Evolutionary conservation across 345 rosid species (phyloP).

Genomic region (Euphorbia lathyris): DNA sequence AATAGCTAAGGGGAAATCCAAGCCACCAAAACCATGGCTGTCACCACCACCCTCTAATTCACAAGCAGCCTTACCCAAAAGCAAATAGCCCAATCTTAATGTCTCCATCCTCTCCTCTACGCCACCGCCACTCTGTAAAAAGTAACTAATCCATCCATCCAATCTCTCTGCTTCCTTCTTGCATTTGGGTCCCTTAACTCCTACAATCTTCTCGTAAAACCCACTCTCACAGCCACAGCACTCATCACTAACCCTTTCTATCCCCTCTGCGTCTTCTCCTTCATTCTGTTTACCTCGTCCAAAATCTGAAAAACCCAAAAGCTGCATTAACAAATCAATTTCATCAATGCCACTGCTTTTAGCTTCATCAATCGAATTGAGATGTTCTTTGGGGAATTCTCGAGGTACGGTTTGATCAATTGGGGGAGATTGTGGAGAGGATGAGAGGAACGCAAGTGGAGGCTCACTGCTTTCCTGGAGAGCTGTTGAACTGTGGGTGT

Average conservation of each 20-base stretch:
- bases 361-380: not conserved
- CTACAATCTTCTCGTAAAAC: slow-evolving; percentile 46
- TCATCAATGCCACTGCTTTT: slow-evolving; percentile 22
- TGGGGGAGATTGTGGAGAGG: slow-evolving; percentile 25
- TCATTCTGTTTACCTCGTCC: slow-evolving; percentile 5
- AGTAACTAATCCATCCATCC: slow-evolving; percentile 43
- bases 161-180: slow-evolving; percentile 39
- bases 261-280: slow-evolving; percentile 19
- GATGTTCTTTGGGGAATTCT: not conserved
- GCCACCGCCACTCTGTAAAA: slow-evolving; percentile 9
- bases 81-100: slow-evolving; percentile 46
- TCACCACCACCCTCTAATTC: slow-evolving; percentile 7
- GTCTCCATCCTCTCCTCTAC: slow-evolving; percentile 34
- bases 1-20: slow-evolving; percentile 48
- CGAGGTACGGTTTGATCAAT: slow-evolving; percentile 23
- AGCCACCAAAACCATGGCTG: slow-evolving; percentile 1
- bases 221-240: slow-evolving; percentile 36
- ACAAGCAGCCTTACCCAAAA: slow-evolving; percentile 45
- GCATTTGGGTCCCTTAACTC: slow-evolving; percentile 51
- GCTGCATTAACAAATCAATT: slow-evolving; percentile 30
- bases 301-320: slow-evolving; percentile 31
- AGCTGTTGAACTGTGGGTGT: slow-evolving; percentile 3
- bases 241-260: slow-evolving; percentile 14
- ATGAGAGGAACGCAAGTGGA: slow-evolving; percentile 40
- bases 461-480: slow-evolving; percentile 43